Conservation (phyloP, 1,284 basidiomycete genomes). For the Papiliotrema fonsecae region DNA sequence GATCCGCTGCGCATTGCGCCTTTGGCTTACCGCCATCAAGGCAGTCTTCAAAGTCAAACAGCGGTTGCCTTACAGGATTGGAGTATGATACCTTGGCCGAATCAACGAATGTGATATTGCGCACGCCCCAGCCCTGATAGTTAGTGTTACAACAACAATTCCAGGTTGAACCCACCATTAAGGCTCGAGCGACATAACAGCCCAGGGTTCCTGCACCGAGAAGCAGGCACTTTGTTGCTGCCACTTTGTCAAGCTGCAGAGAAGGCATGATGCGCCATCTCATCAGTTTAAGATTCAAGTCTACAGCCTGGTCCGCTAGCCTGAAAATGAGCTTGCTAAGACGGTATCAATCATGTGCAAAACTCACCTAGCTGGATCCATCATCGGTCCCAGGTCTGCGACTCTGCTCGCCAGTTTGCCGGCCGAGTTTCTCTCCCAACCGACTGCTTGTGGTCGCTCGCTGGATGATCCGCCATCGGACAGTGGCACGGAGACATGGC, state of each 20-base stretch:
- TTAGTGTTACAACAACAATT: neutral
- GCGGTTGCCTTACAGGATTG: constrained; percentile 91
- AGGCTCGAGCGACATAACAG: constrained; percentile 84
- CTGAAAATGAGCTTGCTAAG: constrained; percentile 47
- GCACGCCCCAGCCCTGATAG: constrained; percentile 83
- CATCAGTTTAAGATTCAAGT: constrained; percentile 97
- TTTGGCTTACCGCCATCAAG: constrained; percentile 90
- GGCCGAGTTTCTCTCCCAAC: constrained; percentile 88
- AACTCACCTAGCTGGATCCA: constrained; percentile 70
- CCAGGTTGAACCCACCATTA: constrained; percentile 62
- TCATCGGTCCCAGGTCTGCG: constrained; percentile 89
- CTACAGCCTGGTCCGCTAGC: constrained; percentile 91
- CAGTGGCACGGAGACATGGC: constrained; percentile 4
- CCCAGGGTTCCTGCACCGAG: constrained; percentile 94
- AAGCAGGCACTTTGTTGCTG: constrained; percentile 71
- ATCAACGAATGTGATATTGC: constrained; percentile 89
- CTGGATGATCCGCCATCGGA: neutral
- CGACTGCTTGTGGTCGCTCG: constrained; percentile 58
- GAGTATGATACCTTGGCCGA: constrained; percentile 88
- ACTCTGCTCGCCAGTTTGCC: constrained; percentile 82
- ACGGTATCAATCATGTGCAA: neutral
- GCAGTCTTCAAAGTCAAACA: constrained; percentile 93
- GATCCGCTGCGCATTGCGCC: constrained; percentile 83
- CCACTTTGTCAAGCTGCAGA: constrained; percentile 82
- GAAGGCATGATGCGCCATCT: constrained; percentile 91